Percentiles rank a stretch among this genome's conserved stretches.
These are phyloP conservation scores for Tilletiaria anomala DNA, from an alignment of 1,284 basidiomycete species.

Conservation along the genomic window DNA sequence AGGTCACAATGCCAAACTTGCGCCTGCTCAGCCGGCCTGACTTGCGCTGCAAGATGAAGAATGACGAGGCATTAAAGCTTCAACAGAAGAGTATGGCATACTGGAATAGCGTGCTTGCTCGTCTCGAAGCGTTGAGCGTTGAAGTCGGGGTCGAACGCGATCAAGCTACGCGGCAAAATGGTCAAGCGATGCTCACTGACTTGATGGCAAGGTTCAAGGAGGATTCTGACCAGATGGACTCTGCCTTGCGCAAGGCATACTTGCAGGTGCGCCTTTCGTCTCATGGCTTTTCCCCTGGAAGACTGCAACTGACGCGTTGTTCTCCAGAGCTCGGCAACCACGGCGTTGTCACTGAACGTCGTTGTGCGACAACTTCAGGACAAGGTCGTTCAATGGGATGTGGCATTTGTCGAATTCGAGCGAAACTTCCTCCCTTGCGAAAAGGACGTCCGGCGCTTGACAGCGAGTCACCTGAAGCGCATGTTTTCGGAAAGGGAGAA, in stretches of 20 bases:
- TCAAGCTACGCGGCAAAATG: constrained; percentile 14
- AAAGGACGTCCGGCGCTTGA: constrained; percentile 40
- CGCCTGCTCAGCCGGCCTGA: constrained; percentile 70
- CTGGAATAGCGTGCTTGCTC: constrained; percentile 47
- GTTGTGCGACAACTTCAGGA: constrained; percentile 79
- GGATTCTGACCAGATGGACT: constrained; percentile 52
- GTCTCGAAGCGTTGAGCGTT: constrained; percentile 47
- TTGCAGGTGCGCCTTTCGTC: too few relatives aligned
- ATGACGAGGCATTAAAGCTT: constrained; percentile 67
- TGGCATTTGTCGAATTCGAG: constrained; percentile 53
- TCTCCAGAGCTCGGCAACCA: not conserved
- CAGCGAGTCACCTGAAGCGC: constrained; percentile 42
- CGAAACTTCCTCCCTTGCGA: constrained; percentile 42
- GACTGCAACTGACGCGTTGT: constrained; percentile 27
- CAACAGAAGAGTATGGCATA: constrained; percentile 55
- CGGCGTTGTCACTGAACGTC: constrained; percentile 52
- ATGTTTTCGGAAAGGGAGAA: constrained; percentile 46
- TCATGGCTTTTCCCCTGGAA: not conserved
- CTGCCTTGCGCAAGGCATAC: too few relatives aligned
- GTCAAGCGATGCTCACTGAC: constrained; percentile 12
- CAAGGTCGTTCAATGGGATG: constrained; percentile 90
- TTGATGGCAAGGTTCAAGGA: constrained; percentile 14
- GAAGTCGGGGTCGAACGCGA: constrained; percentile 1
- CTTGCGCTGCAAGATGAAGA: constrained; percentile 72
- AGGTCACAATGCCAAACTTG: constrained; percentile 78